Percentiles rank a stretch among this genome's conserved stretches.
Evolutionary conservation across 1,284 basidiomycete genomes (phyloP).

Genomic region (Apiotrichum mycotoxinovorans): DNA sequence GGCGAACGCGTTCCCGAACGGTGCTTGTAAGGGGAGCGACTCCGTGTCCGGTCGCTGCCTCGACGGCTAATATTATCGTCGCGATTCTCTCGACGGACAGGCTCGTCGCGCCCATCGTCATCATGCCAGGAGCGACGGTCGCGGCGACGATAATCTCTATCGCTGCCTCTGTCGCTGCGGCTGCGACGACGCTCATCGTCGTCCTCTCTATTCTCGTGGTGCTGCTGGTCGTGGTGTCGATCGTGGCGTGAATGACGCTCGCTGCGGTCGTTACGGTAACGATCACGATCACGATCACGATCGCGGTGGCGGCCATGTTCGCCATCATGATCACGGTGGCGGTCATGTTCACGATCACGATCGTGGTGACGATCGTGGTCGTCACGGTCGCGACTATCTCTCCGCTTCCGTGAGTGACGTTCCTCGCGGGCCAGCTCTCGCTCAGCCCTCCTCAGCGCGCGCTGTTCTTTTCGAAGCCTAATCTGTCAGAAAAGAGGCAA

Average conservation of each 20-base stretch:
- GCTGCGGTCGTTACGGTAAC: constrained; percentile 20
- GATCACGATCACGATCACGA: too few relatives aligned
- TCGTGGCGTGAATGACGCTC: background rate
- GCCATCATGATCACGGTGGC: too few relatives aligned
- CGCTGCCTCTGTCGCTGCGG: background rate
- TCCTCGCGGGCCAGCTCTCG: constrained; percentile 22
- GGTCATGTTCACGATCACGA: too few relatives aligned
- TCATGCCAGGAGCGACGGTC: constrained; percentile 32
- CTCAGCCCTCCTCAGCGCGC: constrained; percentile 40
- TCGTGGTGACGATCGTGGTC: background rate
- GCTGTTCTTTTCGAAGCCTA: constrained; percentile 43
- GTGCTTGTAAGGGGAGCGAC: background rate
- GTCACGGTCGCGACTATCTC: background rate
- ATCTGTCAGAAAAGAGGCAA: background rate
- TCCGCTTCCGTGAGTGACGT: background rate
- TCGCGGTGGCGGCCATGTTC: background rate
- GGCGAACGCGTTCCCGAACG: background rate
- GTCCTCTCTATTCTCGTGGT: constrained; percentile 7
- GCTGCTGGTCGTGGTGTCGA: background rate
- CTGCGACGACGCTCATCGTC: constrained; percentile 1
- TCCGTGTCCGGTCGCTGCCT: background rate
- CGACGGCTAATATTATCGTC: constrained; percentile 7
- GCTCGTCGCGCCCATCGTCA: background rate
- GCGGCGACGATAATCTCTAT: background rate
- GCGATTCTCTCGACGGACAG: constrained; percentile 22